Evolutionary conservation across 257 asterid species (phyloP).

Genomic region (Ajuga chamaepitys): DNA sequence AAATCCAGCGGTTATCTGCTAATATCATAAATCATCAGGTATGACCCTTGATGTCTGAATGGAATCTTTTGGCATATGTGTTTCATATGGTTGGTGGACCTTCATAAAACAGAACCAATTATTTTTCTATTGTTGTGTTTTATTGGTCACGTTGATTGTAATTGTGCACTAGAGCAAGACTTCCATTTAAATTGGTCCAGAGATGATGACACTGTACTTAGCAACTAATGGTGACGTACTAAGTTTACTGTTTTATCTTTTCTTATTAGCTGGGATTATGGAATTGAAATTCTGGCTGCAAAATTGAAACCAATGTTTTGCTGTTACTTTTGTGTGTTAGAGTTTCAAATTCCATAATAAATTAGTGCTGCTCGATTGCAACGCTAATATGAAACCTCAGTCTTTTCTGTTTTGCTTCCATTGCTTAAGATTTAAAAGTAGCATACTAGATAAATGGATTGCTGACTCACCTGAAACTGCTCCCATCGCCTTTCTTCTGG

Average conservation of each 20-base stretch:
- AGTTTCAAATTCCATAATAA: not conserved
- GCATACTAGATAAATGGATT: not conserved
- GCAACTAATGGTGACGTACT: not conserved
- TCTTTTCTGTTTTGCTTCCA: not conserved
- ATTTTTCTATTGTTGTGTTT: not conserved
- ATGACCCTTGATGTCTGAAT: constrained; percentile 1
- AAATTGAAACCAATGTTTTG: not conserved
- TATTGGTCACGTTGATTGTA: not conserved
- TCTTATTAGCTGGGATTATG: not conserved
- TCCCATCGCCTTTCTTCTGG: not conserved
- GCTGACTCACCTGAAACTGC: not conserved
- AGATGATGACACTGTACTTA: not conserved
- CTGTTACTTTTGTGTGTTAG: not conserved
- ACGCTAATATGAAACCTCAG: not conserved
- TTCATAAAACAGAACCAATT: not conserved
- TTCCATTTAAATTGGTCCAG: not conserved
- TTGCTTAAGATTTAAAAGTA: not conserved
- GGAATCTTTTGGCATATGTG: not conserved
- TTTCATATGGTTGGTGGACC: not conserved
- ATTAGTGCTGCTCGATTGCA: not conserved
- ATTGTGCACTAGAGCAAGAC: not conserved
- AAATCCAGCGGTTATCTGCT: constrained; percentile 93
- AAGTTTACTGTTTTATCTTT: not conserved
- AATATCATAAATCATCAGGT: constrained; percentile 95
- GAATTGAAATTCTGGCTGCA: constrained; percentile 9